These are phyloP conservation scores for Zarea fungicola DNA, from an alignment of 2,329 filamentous ascomycete species.

Conservation along the genomic window DNA sequence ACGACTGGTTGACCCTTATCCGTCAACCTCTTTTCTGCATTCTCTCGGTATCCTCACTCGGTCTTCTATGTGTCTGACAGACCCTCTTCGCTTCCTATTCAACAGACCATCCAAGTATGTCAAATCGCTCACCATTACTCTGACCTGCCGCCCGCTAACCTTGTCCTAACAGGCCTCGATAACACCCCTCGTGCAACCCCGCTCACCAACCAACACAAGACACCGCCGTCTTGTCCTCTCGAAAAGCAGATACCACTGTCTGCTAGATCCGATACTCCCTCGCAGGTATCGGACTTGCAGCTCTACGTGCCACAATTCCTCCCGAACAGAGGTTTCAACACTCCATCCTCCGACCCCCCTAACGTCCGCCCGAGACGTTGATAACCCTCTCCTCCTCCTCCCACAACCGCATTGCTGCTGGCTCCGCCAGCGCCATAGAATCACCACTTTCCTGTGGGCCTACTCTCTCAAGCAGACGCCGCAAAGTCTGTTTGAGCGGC, in stretches of 20 bases:
- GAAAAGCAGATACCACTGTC: conserved; percentile 33
- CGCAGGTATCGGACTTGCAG: conserved; percentile 76
- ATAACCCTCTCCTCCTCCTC: conserved; percentile 27
- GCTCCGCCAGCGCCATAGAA: conserved; percentile 73
- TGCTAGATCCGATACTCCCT: conserved; percentile 79
- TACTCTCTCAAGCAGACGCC: conserved; percentile 94
- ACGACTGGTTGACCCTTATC: conserved; percentile 18
- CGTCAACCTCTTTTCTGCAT: conserved; percentile 17
- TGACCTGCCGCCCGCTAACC: conserved; percentile 10
- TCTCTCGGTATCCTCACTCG: conserved; percentile 19
- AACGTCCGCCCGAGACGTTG: conserved; percentile 72
- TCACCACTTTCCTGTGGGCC: conserved; percentile 73
- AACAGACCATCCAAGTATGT: conserved; percentile 83
- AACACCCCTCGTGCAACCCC: conserved; percentile 42
- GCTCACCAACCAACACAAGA: background rate
- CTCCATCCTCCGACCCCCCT: conserved; percentile 81
- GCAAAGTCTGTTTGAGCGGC: conserved; percentile 94
- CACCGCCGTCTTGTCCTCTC: background rate
- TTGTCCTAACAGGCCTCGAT: conserved; percentile 46
- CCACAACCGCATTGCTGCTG: conserved; percentile 60
- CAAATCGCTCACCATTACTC: conserved; percentile 10
- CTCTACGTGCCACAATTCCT: conserved; percentile 78
- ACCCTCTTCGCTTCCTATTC: conserved; percentile 87
- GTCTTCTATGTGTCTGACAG: conserved; percentile 83
- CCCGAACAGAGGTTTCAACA: conserved; percentile 76